These are phyloP conservation scores for Aegilops longissima DNA, from an alignment of 176 grass and related monocot species.

Conservation along the genomic window DNA sequence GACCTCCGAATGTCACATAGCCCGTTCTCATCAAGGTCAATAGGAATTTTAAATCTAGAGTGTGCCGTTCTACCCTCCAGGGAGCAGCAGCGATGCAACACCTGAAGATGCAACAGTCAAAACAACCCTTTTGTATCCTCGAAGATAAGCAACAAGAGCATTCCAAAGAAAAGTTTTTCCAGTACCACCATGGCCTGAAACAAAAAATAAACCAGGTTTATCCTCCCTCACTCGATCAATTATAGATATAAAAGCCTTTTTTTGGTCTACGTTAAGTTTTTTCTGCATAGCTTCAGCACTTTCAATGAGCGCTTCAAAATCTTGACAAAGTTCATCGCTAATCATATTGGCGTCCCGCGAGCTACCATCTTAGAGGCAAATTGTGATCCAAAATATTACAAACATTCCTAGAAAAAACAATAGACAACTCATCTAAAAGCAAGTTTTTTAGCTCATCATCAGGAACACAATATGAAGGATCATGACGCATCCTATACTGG, in stretches of 20 bases:
- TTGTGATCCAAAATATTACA: not conserved
- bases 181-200: not conserved
- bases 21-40: not conserved
- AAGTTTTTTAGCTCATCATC: not conserved
- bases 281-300: too few species aligned
- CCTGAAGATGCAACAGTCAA: not conserved
- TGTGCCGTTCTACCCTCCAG: not conserved
- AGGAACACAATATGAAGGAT: not conserved
- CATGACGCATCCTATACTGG: not conserved
- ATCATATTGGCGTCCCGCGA: too few species aligned
- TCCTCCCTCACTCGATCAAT: not conserved
- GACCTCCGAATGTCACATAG: too few species aligned
- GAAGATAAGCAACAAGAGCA: not conserved
- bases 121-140: not conserved
- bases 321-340: not conserved
- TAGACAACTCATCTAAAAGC: not conserved
- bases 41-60: constrained; percentile 25
- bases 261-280: not conserved
- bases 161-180: constrained; percentile 17
- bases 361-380: not conserved
- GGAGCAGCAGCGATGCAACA: not conserved
- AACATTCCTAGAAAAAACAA: not conserved
- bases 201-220: not conserved
- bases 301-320: not conserved
- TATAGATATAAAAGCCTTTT: not conserved